Evolutionary conservation across 169 alveolate species (phyloP).

Genomic region (Plasmodium sp.): DNA sequence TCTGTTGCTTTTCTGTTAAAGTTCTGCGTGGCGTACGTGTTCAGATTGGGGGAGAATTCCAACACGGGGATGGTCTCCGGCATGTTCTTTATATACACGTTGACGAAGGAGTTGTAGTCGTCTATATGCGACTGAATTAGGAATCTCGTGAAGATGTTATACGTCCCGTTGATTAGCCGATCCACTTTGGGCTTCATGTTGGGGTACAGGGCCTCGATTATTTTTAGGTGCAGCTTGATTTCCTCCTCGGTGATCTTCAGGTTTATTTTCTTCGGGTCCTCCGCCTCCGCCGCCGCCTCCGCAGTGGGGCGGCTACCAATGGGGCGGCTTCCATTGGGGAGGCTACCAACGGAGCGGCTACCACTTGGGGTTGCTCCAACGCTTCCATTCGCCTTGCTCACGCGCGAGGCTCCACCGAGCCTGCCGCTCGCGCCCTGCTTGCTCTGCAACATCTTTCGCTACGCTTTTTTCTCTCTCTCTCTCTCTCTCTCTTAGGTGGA

Average conservation of each 20-base stretch:
- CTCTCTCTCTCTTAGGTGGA: not conserved
- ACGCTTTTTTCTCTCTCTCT: not conserved
- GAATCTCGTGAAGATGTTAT: conserved; percentile 65
- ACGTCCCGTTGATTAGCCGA: conserved; percentile 60
- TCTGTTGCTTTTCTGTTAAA: not conserved
- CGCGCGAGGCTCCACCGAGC: not conserved
- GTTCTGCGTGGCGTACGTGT: conserved; percentile 14
- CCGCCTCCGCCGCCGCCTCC: conserved; percentile 8
- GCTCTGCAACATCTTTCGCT: not conserved
- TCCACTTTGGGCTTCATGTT: conserved; percentile 37
- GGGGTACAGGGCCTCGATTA: conserved; percentile 63
- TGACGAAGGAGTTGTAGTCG: conserved; percentile 68
- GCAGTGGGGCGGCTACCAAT: not conserved
- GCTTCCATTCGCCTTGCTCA: not conserved
- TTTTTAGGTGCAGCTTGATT: conserved; percentile 47
- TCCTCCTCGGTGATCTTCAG: conserved; percentile 65
- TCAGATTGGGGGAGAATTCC: conserved; percentile 43
- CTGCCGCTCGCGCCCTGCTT: not conserved
- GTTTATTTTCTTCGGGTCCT: conserved; percentile 18
- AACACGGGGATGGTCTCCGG: conserved; percentile 56
- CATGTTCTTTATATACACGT: conserved; percentile 73
- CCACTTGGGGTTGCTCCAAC: not conserved
- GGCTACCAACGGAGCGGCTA: not conserved
- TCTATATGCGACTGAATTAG: conserved; percentile 72
- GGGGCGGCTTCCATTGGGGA: too few species aligned